Conservation (phyloP, 179 eudicot genomes). For the Silene vulgaris region DNA sequence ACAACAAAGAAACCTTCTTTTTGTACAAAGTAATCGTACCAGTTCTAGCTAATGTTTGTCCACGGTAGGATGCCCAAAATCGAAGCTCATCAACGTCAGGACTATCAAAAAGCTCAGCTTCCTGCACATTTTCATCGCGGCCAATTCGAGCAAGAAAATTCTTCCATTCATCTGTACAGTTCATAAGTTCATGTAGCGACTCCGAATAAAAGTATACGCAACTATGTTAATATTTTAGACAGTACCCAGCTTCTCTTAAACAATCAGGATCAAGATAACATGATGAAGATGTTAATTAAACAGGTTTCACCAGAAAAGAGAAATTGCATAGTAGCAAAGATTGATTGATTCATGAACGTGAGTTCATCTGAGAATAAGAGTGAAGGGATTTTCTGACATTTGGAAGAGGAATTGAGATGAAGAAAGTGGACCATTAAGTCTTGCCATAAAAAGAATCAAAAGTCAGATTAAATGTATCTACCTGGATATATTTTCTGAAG, state of each 20-base stretch:
- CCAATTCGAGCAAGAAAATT: constrained; percentile 95
- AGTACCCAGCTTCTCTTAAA: neutral
- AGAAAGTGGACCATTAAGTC: neutral
- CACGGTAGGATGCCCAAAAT: constrained; percentile 98
- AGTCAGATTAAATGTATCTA: constrained; percentile 16
- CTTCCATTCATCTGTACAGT: constrained; percentile 80
- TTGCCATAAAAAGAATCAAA: neutral
- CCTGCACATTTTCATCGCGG: constrained; percentile 76
- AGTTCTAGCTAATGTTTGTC: constrained; percentile 95
- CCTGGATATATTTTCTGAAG: constrained; percentile 99
- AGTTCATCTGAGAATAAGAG: neutral
- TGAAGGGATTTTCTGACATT: neutral
- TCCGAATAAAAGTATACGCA: neutral
- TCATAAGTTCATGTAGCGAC: neutral
- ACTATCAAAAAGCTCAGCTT: constrained; percentile 69
- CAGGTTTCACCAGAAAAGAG: neutral
- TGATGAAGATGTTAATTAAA: neutral
- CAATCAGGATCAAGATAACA: neutral
- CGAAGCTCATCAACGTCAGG: constrained; percentile 83
- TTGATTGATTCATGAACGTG: no score
- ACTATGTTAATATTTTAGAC: neutral
- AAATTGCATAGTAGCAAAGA: no score
- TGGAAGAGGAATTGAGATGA: neutral
- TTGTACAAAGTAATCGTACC: constrained; percentile 33
- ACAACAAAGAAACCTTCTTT: neutral